phyloP scores from a whole-genome alignment of 192 early-diverging fungal species.

The Backusella tuberculispora region DNA sequence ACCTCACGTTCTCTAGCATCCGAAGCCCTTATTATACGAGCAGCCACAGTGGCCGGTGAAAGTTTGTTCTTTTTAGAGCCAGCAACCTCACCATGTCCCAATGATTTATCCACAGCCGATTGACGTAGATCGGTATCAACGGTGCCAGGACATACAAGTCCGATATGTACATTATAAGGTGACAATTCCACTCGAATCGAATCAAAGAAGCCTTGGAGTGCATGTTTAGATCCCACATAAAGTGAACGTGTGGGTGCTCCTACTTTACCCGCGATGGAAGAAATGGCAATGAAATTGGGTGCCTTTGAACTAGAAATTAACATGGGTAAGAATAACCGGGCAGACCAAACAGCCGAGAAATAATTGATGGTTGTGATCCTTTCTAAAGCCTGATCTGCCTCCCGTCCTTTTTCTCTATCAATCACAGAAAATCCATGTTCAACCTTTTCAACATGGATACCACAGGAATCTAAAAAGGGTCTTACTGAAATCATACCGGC shows the following conservation, averaged over 20 bases:
- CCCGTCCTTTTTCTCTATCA: conserved; percentile 22
- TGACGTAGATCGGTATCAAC: conserved; percentile 73
- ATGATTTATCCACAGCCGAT: conserved; percentile 62
- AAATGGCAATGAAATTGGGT: conserved; percentile 70
- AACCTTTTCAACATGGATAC: conserved; percentile 39
- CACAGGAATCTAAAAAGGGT: conserved; percentile 65
- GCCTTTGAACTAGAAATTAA: conserved; percentile 47
- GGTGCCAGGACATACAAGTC: conserved; percentile 72
- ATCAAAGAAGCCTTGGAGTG: conserved; percentile 81
- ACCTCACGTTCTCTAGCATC: conserved; percentile 58
- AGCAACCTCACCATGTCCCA: conserved; percentile 18
- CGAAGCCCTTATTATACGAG: conserved; percentile 63
- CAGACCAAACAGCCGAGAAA: conserved; percentile 54
- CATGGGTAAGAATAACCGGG: conserved; percentile 58
- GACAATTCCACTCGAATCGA: conserved; percentile 79
- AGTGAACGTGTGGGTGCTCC: conserved; percentile 78
- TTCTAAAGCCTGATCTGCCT: conserved; percentile 40
- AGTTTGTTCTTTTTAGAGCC: conserved; percentile 66
- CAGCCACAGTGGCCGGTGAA: conserved; percentile 60
- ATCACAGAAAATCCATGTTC: conserved; percentile 14
- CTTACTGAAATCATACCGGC: conserved; percentile 78
- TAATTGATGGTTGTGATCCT: conserved; percentile 63
- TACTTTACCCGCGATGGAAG: conserved; percentile 73
- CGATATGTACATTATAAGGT: conserved; percentile 61
- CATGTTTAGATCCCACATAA: conserved; percentile 83